These are phyloP conservation scores for Chenopodium album DNA, from an alignment of 148 eudicot genomes.

Conservation along the genomic window DNA sequence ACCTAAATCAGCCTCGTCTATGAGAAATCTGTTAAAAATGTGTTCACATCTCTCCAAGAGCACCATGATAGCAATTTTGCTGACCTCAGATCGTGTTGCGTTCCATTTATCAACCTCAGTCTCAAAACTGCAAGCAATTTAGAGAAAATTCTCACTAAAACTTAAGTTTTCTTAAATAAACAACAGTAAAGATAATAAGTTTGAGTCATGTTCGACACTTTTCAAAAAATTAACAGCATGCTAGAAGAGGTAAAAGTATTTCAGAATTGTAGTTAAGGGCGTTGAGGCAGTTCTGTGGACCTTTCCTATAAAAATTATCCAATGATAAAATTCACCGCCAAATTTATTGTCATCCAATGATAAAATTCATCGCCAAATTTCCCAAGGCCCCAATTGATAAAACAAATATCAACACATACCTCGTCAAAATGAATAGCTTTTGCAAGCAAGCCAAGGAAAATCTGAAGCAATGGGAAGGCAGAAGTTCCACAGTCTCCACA, in stretches of 20 bases:
- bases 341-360: neutral
- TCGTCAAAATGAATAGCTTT: conserved; percentile 75
- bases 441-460: conserved; percentile 90
- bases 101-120: conserved; percentile 50
- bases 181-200: neutral
- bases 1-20: conserved; percentile 84
- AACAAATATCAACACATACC: conserved; percentile 37
- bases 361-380: neutral
- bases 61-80: conserved; percentile 64
- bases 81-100: conserved; percentile 59
- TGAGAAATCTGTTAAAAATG: conserved; percentile 68
- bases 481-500: conserved; percentile 84
- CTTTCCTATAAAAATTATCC: neutral
- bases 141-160: neutral
- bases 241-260: neutral
- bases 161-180: neutral
- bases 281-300: neutral
- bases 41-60: conserved; percentile 82
- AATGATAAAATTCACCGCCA: neutral
- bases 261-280: too few relatives aligned
- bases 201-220: neutral
- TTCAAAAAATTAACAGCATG: neutral
- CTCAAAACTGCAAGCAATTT: conserved; percentile 44
- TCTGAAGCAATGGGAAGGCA: conserved; percentile 94
- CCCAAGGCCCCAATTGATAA: neutral